Evolutionary conservation across 805 yeast species (phyloP).

Genomic region (Candida krabiensis): DNA sequence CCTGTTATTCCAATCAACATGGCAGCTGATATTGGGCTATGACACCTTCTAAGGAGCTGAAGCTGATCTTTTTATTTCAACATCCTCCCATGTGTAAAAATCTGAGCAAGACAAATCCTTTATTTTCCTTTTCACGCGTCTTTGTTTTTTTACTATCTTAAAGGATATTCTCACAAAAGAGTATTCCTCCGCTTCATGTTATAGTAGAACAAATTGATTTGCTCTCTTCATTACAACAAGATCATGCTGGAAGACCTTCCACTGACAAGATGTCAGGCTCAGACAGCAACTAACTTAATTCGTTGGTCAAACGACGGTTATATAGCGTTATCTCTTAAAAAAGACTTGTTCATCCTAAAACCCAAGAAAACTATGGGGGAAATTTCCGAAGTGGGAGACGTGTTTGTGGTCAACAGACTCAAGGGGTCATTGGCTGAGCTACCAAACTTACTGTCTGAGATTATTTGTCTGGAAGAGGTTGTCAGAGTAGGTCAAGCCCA

Average conservation of each 20-base stretch:
- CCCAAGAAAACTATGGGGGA: conserved; percentile 12
- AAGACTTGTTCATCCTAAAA: conserved; percentile 14
- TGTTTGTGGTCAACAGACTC: conserved; percentile 12
- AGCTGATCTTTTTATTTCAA: too few species aligned
- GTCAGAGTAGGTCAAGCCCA: conserved; percentile 19
- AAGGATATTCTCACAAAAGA: too few species aligned
- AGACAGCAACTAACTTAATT: conserved; percentile 5
- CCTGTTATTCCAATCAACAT: conserved; percentile 83
- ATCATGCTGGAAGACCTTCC: conserved; percentile 16
- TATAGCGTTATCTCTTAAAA: conserved; percentile 13
- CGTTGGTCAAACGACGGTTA: conserved; percentile 23
- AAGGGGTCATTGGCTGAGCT: conserved; percentile 15
- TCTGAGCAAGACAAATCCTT: too few species aligned
- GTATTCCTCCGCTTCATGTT: too few species aligned
- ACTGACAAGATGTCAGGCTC: conserved; percentile 10
- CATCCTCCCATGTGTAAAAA: too few species aligned
- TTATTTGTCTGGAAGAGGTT: conserved; percentile 16
- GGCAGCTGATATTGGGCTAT: too few species aligned
- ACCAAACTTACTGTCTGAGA: conserved; percentile 13
- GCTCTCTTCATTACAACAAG: too few species aligned
- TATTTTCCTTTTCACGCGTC: too few species aligned
- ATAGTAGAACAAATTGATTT: too few species aligned
- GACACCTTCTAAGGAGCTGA: not conserved
- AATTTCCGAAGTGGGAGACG: conserved; percentile 10
- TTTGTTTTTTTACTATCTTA: too few species aligned